Conservation (phyloP, 1,284 basidiomycete species). For the Austroboletus novae-zelandiae region DNA sequence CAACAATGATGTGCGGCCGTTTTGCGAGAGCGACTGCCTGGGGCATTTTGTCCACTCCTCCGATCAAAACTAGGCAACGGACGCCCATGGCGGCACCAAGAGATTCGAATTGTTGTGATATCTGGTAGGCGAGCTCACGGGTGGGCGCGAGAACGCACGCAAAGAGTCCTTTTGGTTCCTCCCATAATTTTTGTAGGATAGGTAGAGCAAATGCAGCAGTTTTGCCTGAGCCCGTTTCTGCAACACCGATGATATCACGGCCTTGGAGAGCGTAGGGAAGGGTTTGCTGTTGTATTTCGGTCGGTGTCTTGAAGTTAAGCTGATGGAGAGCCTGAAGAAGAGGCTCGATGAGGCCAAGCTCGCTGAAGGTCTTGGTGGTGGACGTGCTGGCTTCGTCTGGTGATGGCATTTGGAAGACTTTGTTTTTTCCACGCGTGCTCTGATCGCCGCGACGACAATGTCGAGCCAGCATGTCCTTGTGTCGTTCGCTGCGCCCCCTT, state of each 20-base stretch:
- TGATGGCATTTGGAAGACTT: constrained; percentile 40
- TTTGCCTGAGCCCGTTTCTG: constrained; percentile 97
- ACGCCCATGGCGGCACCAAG: constrained; percentile 94
- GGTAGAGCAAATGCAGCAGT: constrained; percentile 97
- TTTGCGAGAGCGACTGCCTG: constrained; percentile 95
- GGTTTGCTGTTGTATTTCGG: constrained; percentile 88
- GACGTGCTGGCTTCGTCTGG: constrained; percentile 65
- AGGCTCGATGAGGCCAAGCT: constrained; percentile 87
- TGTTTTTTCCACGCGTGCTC: constrained; percentile 21
- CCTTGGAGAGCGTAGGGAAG: constrained; percentile 90
- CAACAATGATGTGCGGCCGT: constrained; percentile 93
- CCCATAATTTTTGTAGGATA: constrained; percentile 96
- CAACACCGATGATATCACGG: constrained; percentile 96
- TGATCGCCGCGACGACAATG: constrained; percentile 17
- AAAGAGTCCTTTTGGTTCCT: constrained; percentile 92
- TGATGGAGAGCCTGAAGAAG: constrained; percentile 85
- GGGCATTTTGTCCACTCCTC: constrained; percentile 92
- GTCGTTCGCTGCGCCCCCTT: constrained; percentile 63
- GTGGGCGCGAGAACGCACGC: constrained; percentile 95
- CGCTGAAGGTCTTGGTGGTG: constrained; percentile 53
- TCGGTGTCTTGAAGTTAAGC: constrained; percentile 85
- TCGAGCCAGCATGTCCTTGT: constrained; percentile 48
- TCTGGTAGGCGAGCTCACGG: constrained; percentile 98
- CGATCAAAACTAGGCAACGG: constrained; percentile 88
- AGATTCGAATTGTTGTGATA: constrained; percentile 93